phyloP scores from a whole-genome alignment of 129 eudicot species.

The Pulicaria dysenterica region DNA sequence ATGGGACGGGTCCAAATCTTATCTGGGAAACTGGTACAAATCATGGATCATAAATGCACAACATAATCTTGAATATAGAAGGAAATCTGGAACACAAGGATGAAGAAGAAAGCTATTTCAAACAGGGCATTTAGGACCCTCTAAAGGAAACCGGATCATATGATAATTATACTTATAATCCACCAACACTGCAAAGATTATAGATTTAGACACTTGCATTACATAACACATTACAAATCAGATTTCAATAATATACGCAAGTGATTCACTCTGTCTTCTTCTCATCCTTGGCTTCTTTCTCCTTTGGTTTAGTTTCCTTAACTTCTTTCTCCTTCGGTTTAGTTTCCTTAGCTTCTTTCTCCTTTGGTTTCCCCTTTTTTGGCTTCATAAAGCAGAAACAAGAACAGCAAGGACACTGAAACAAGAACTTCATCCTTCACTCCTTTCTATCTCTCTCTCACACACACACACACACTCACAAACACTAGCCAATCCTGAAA shows the following conservation, averaged over 20 bases:
- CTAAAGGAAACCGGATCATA: constrained; percentile 12
- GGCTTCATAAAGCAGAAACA: constrained; percentile 96
- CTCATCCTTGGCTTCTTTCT: constrained; percentile 39
- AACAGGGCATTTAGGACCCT: neutral
- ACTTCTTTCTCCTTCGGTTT: constrained; percentile 34
- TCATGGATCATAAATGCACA: neutral
- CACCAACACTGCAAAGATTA: constrained; percentile 22
- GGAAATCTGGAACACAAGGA: neutral
- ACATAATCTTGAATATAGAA: neutral
- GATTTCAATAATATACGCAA: constrained; percentile 3
- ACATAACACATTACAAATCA: constrained; percentile 8
- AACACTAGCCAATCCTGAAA: constrained; percentile 1
- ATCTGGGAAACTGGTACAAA: too few relatives aligned
- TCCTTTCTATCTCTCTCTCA: neutral
- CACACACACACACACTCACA: constrained; percentile 1
- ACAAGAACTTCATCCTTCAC: constrained; percentile 81
- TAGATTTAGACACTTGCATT: constrained; percentile 10
- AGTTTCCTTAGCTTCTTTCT: constrained; percentile 29
- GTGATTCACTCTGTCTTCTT: constrained; percentile 35
- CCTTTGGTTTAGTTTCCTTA: constrained; percentile 29
- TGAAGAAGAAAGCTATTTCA: too few relatives aligned
- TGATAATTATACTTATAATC: neutral
- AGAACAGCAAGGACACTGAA: constrained; percentile 94
- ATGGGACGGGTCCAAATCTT: too few relatives aligned
- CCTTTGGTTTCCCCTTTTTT: constrained; percentile 64